phyloP scores from a whole-genome alignment of 2,329 filamentous ascomycete species.

The Alternaria triticimaculans region DNA sequence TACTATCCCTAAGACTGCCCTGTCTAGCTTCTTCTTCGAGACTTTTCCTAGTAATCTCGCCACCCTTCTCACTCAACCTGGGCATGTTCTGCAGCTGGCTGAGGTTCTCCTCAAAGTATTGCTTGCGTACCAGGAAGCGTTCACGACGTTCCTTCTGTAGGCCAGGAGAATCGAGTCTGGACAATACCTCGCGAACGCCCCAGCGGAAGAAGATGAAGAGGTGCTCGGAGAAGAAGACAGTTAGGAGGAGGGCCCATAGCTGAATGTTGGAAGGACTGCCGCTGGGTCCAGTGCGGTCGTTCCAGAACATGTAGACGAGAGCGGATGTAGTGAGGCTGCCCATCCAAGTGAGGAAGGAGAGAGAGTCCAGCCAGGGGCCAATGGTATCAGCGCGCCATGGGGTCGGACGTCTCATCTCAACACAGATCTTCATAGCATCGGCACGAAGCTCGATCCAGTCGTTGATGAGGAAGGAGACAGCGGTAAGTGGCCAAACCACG shows the following conservation, averaged over 20 bases:
- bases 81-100: slow-evolving; percentile 59
- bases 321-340: slow-evolving; percentile 87
- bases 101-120: slow-evolving; percentile 76
- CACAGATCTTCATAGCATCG: slow-evolving; percentile 92
- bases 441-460: slow-evolving; percentile 95
- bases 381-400: slow-evolving; percentile 93
- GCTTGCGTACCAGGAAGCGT: slow-evolving; percentile 79
- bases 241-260: slow-evolving; percentile 80
- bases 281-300: slow-evolving; percentile 68
- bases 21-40: slow-evolving; percentile 65
- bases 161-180: slow-evolving; percentile 83
- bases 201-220: slow-evolving; percentile 81
- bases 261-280: slow-evolving; percentile 74
- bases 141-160: slow-evolving; percentile 84
- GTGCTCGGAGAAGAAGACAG: slow-evolving; percentile 87
- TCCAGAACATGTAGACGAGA: slow-evolving; percentile 87
- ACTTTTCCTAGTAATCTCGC: slow-evolving; percentile 67
- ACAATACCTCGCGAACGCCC: slow-evolving; percentile 73
- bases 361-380: slow-evolving; percentile 85
- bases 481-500: slow-evolving; percentile 92
- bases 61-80: slow-evolving; percentile 51
- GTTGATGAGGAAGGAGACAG: slow-evolving; percentile 87
- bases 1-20: slow-evolving; percentile 50
- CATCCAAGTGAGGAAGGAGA: slow-evolving; percentile 92
- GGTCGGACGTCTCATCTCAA: slow-evolving; percentile 85